Percentiles rank a stretch among this genome's conserved stretches.
These are phyloP conservation scores for Sclerotiophoma versabilis DNA, from an alignment of 2,329 filamentous ascomycete species.

Conservation along the genomic window DNA sequence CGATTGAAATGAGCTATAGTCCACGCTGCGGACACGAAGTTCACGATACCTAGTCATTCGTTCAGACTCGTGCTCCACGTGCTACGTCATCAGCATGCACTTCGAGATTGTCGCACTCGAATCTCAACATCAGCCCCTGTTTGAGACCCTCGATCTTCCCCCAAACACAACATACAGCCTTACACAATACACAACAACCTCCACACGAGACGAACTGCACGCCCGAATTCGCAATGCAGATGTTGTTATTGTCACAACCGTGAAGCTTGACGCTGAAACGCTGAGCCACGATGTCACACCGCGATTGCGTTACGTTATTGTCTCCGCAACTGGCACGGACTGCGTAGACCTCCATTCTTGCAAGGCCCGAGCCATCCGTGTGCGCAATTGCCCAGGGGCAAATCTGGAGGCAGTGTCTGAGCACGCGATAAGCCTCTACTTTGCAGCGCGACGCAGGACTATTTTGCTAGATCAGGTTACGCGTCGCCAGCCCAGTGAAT, in stretches of 20 bases:
- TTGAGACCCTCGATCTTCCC: conserved; percentile 50
- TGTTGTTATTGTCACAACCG: conserved; percentile 54
- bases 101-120: conserved; percentile 59
- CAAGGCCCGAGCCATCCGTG: conserved; percentile 52
- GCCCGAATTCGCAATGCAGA: conserved; percentile 56
- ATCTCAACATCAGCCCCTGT: conserved; percentile 50
- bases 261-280: conserved; percentile 51
- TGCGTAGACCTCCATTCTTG: conserved; percentile 56
- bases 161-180: conserved; percentile 47
- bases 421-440: conserved; percentile 60
- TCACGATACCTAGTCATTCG: background rate
- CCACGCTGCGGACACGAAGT: conserved; percentile 1
- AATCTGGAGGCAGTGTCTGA: conserved; percentile 59
- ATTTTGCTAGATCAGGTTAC: conserved; percentile 40
- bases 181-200: conserved; percentile 48
- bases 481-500: conserved; percentile 46
- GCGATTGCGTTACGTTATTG: conserved; percentile 54
- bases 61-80: background rate
- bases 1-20: background rate
- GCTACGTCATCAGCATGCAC: conserved; percentile 37
- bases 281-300: conserved; percentile 50
- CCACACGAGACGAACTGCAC: conserved; percentile 41
- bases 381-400: conserved; percentile 57
- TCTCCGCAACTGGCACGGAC: conserved; percentile 58
- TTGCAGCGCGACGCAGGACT: conserved; percentile 54